Base-by-base conservation (phyloP, 164 flowering plant genomes). In the Chimonanthus salicifolius region DNA sequence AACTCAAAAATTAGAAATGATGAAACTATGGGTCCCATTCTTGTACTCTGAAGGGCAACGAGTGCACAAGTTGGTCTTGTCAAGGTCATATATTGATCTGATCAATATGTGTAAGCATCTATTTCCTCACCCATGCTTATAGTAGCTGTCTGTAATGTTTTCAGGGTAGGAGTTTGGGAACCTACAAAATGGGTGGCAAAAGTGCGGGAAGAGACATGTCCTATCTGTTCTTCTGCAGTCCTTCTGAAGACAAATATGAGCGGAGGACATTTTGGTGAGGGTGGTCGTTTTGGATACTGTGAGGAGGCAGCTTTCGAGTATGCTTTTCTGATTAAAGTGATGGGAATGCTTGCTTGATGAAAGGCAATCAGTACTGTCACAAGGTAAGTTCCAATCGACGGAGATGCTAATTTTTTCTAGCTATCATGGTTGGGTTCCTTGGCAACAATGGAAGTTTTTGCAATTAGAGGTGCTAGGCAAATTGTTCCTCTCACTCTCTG, bases 121-220 rank as follows among this genome's bases (percentile, higher is more conserved):
- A 54, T 54, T 13, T 54, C 60, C 60, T 54, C 16, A n/a, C 4
- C 15, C 16, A 67, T 74, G 49, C 46, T 21, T 74, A 60, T 13
- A 1, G n/a, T 20, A 7, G 60, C 11, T 72, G n/a, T 43, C 64
- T 47, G 16, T 54, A 49, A 62, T 47, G 13, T 79, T 71, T 51
- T 49, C 87, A 94, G 99, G 83, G 99, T 94, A 71, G 99, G 99
- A 62, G 88, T 92, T 49, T 92, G 99, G 99, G 98, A 95, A 84
- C 92, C 93, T 71, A 90, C 96, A 3, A 95, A 95, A 84, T 95
- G 96, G 95, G 94, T 91, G 74, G 97, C 96, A 13, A 92, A 84
- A 84, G 78, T 95, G 71, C 84, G 99, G 58, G 94, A 89, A 44
- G 77, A 16, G n/a, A 78, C 88, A 21, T 90, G 96, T 71, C 72